Base-by-base conservation (phyloP, 2,329 filamentous ascomycete genomes). In the Fusarium sp. region DNA sequence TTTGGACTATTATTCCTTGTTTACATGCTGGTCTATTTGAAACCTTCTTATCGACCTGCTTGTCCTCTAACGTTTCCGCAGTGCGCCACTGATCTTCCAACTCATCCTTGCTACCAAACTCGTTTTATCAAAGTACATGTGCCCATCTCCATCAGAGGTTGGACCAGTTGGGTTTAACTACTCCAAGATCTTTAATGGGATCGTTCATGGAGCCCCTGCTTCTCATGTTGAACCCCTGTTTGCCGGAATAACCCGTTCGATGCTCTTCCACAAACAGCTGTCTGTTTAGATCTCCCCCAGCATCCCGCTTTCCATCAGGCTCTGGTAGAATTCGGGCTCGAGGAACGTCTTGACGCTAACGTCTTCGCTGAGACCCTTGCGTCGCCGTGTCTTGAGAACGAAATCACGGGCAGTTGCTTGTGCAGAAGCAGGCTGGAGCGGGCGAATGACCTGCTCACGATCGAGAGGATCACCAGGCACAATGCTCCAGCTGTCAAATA, bases 401-500 rank as follows among this genome's bases (percentile, higher is more conserved):
- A 99, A 98, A 80, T 99, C 96, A 66, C 96, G 87, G 2, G 96
- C 96, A 48, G 94, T 97, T 23, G 93, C 94, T 83, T 97, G 93
- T 52, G 93, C 92, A 55, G 88, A 88, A 3, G 96, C 96, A 68
- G 94, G 93, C 80, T 98, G 94, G 69, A 99, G 84, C 8, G 94
- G 93, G 49, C 92, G 86, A 57, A 96, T 84, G 70, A 93, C 89
- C 66, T 97, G 90, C 65, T 94, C 92, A 76, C 91, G 92, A 80
- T 99, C 96, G 33, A 99, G 86, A 39, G 96, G 96, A 79, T 99
- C 96, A 57, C 96, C 96, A 3, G 96, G 96, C 2, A 99, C 95
- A 66, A 98, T 93, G 76, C 88, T 94, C 96, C 96, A 99, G 70
- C 93, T 90, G 77, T 99, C 96, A 80, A 99, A 99, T 15, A 97